A percentile compares a stretch with the other conserved stretches of the same genome.
phyloP scores from a whole-genome alignment of 2,329 filamentous ascomycete species.

The Albifimbria verrucaria region DNA sequence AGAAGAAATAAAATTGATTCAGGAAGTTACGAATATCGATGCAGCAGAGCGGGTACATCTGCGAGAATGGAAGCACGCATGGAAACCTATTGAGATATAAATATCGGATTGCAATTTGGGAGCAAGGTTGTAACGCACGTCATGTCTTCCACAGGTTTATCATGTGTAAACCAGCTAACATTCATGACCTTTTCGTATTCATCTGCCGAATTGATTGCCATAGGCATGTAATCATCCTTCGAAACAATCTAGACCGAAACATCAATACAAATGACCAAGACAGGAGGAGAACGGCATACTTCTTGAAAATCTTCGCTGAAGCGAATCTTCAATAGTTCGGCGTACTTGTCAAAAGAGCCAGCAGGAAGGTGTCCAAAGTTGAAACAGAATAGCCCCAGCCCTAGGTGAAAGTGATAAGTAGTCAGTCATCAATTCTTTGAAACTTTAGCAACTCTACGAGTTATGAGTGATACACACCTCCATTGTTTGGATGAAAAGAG shows the following conservation, averaged over 20 bases:
- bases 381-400: conserved; percentile 87
- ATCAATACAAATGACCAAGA: conserved; percentile 2
- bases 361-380: conserved; percentile 76
- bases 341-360: conserved; percentile 95
- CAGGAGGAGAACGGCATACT: conserved; percentile 37
- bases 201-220: conserved; percentile 87
- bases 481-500: conserved; percentile 97
- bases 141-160: conserved; percentile 72
- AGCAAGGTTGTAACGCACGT: conserved; percentile 47
- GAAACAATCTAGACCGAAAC: conserved; percentile 56
- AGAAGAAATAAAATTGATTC: conserved; percentile 98
- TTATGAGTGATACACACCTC: conserved; percentile 71
- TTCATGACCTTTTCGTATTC: conserved; percentile 96
- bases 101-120: neutral
- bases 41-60: conserved; percentile 98
- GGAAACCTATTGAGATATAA: conserved; percentile 62
- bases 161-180: conserved; percentile 92
- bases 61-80: conserved; percentile 93
- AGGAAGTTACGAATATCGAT: conserved; percentile 97
- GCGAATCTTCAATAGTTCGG: conserved; percentile 80
- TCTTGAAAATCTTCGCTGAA: conserved; percentile 97
- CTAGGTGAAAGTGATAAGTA: conserved; percentile 36
- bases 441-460: conserved; percentile 36
- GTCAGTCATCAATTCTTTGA: conserved; percentile 36
- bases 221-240: conserved; percentile 99